A percentile compares a stretch with the other conserved stretches of the same genome.
These are phyloP conservation scores for Talaromyces ruber DNA, from an alignment of 495 filamentous ascomycete species.

Conservation along the genomic window DNA sequence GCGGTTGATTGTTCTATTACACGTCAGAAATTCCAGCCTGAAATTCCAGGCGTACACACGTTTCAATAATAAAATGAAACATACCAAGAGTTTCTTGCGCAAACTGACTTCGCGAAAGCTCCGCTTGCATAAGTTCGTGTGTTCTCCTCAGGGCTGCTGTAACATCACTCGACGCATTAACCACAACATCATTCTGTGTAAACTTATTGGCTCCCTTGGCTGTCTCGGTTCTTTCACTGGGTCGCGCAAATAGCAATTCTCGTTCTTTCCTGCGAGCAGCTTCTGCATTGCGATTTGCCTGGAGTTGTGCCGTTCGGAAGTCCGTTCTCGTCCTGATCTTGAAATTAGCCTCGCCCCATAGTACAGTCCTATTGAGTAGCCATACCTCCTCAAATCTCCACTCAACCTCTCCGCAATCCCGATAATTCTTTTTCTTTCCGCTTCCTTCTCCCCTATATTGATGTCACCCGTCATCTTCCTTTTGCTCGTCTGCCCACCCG, in stretches of 20 bases:
- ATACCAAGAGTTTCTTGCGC: slow-evolving; percentile 71
- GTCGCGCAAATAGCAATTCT: slow-evolving; percentile 59
- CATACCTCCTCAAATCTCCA: slow-evolving; percentile 60
- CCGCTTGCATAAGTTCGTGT: slow-evolving; percentile 72
- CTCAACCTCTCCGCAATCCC: slow-evolving; percentile 54
- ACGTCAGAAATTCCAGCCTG: slow-evolving; percentile 9
- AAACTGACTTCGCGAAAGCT: slow-evolving; percentile 77
- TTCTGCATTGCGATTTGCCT: slow-evolving; percentile 70
- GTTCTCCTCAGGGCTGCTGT: slow-evolving; percentile 77
- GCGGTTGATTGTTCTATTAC: slow-evolving; percentile 57
- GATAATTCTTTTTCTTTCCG: slow-evolving; percentile 49
- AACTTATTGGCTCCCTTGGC: slow-evolving; percentile 33
- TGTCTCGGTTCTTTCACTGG: slow-evolving; percentile 25
- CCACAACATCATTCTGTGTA: slow-evolving; percentile 58
- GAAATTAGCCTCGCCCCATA: slow-evolving; percentile 10
- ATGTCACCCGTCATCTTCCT: slow-evolving; percentile 18
- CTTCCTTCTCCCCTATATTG: slow-evolving; percentile 40
- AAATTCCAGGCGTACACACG: neutral
- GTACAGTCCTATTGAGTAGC: neutral
- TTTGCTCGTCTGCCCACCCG: slow-evolving; percentile 22
- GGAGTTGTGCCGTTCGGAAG: slow-evolving; percentile 78
- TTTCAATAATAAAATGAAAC: slow-evolving; percentile 5
- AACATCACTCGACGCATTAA: slow-evolving; percentile 71
- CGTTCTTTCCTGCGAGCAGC: slow-evolving; percentile 66
- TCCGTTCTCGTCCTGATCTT: slow-evolving; percentile 52